Base-by-base conservation (phyloP, 768 basidiomycete species). In the Boletus fagicola region DNA sequence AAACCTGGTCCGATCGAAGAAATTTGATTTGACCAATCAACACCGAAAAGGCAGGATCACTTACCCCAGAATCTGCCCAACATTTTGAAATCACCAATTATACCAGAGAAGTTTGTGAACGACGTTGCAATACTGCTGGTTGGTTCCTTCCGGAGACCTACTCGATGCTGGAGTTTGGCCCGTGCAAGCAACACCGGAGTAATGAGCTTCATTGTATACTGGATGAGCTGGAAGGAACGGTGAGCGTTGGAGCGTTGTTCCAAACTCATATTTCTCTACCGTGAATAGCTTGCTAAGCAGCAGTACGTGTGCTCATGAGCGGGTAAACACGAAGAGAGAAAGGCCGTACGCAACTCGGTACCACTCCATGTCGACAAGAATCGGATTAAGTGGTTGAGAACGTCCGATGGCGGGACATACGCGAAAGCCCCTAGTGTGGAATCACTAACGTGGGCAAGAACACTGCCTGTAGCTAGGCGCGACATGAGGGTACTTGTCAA, bases 351-450 rank as follows among this genome's bases (percentile, higher is more conserved):
- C 76, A 69, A 92, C 91, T 94, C 92, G 82, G 83, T 90, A 28
- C 91, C 91, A 69, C 84, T 87, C 88, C 89, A 92, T 64, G 90
- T 90, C 54, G 87, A 84, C 51, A 93, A 76, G 67, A 84, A 92
- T 65, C 88, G 78, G 39, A 90, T 78, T 10, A 90, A 76, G 70
- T 91, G 90, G 64, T 91, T 79, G 44, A 93, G 69, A 6, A 79
- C 83, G 59, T 84, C 77, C 8, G 87, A 87, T 1, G 83, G 78
- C 26, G 81, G 81, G 11, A 88, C 71, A 33, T 69, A 68, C 30
- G 81, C 72, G 66, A 90, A 90, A 20, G 77, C 77, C 1, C 90
- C 91, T 6, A 92, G 72, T 22, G 87, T 77, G 8, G 74, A 46
- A 71, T 92, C 87, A 58, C 81, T 84, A n/a, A 89, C 60, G 39